Conservation (phyloP, 148 eudicot species). For the Hydrangea macrophylla region DNA sequence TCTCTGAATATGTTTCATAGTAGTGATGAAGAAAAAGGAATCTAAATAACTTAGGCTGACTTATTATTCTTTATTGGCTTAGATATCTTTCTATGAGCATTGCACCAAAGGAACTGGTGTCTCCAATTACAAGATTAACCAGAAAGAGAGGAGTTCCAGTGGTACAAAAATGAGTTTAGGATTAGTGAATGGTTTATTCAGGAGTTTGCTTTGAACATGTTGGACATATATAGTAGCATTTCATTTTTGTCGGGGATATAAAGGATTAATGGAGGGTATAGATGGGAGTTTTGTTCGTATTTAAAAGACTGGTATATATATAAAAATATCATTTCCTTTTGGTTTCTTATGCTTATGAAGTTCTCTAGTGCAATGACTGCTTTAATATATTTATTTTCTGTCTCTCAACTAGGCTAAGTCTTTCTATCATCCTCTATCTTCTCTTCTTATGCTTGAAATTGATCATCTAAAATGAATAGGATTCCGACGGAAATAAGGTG, state of each 20-base stretch:
- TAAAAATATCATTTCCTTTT: neutral
- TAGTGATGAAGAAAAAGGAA: neutral
- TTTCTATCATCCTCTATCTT: neutral
- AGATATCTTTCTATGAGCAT: too few relatives aligned
- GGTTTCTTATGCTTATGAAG: slow-evolving; percentile 1
- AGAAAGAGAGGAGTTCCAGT: too few relatives aligned
- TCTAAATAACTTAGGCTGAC: neutral
- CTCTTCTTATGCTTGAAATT: slow-evolving; percentile 4
- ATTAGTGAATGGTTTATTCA: too few relatives aligned
- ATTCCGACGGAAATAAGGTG: slow-evolving; percentile 75
- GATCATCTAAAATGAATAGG: slow-evolving; percentile 40
- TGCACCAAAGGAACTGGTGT: too few relatives aligned
- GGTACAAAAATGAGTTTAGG: too few relatives aligned
- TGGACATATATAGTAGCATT: too few relatives aligned
- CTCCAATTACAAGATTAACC: too few relatives aligned
- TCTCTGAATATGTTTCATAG: neutral
- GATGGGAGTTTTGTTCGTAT: neutral
- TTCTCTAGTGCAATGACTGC: neutral
- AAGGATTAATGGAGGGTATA: neutral
- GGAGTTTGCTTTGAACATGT: too few relatives aligned
- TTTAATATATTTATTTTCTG: neutral
- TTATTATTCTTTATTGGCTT: too few relatives aligned
- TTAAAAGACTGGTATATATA: neutral
- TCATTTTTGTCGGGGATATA: too few relatives aligned
- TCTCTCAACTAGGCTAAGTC: neutral